Evolutionary conservation across 2,329 filamentous ascomycete species (phyloP), one percentile per base, ranked within the genome.

Genomic region (Aspergillus hortae): DNA sequence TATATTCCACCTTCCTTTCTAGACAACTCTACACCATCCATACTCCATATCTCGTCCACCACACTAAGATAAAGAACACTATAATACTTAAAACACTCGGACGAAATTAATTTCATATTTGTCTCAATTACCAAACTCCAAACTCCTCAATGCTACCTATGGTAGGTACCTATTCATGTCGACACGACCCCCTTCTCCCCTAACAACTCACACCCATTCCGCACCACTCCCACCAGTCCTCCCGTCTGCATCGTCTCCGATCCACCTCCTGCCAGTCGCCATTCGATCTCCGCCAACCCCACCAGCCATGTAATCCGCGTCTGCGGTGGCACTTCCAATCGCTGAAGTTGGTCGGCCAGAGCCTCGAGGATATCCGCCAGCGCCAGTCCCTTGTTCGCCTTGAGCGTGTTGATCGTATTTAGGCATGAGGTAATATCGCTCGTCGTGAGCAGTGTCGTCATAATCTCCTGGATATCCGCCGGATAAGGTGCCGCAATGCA

Each of bases 401-500:
- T 99, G 56, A 99, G 79, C 0, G 89, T 85, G 67, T 94, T 94
- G 71, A 99, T 86, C 0, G 90, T 95, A 53, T 83, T 86, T 46
- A 99, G 78, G 67, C 92, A 96, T 32, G 89, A 90, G 1, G 89
- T 95, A 45, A 99, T 89, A 66, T 99, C 92, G 49, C 85, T 83
- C 2, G 89, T 96, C 49, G 82, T 85, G 25, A 97, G 81, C 30
- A 99, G 80, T 0, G 90, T 95, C 59, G 87, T 82, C 59, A 92
- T 80, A 49, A 99, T 97, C 61, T 88, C 84, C 59, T 83, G 81
- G 65, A 97, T 90, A 63, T 96, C 92, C 21, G 87, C 84, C 0
- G 94, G 94, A 60, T 95, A 92, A 4, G 94, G 94, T 1, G 92
- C 92, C 7, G 94, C 94, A 67, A 99, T 95, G 72, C 94, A 99